These are phyloP conservation scores for Mycena rebaudengoi DNA, from an alignment of 768 basidiomycete species.

Conservation along the genomic window DNA sequence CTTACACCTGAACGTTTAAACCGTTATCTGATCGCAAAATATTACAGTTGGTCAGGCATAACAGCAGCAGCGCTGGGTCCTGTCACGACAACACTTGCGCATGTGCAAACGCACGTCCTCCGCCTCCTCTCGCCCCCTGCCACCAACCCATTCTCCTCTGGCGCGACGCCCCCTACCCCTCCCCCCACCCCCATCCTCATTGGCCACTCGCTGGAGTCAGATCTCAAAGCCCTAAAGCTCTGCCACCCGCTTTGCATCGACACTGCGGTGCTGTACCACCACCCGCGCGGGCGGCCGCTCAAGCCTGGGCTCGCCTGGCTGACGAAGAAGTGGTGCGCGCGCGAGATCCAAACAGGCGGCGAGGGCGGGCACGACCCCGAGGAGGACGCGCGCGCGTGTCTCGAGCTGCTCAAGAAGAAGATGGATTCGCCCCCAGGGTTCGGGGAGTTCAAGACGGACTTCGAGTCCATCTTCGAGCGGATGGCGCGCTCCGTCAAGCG, in stretches of 20 bases:
- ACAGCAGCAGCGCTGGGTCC: constrained; percentile 73
- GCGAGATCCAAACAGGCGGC: constrained; percentile 87
- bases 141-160: constrained; percentile 53
- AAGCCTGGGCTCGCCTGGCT: constrained; percentile 98
- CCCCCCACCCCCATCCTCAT: constrained; percentile 80
- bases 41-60: constrained; percentile 88
- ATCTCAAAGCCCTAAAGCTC: constrained; percentile 87
- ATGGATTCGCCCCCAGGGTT: constrained; percentile 79
- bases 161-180: constrained; percentile 34
- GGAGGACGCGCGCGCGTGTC: constrained; percentile 90
- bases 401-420: constrained; percentile 87
- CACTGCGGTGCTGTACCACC: constrained; percentile 89
- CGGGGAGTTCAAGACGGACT: constrained; percentile 87
- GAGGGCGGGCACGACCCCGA: constrained; percentile 93
- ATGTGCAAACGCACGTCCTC: constrained; percentile 80
- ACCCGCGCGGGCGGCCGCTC: constrained; percentile 91
- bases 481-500: constrained; percentile 63
- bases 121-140: constrained; percentile 62
- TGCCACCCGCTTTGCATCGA: constrained; percentile 91
- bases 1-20: not conserved
- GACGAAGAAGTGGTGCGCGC: constrained; percentile 90
- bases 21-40: not conserved
- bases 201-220: constrained; percentile 96
- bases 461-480: constrained; percentile 89
- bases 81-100: constrained; percentile 79